Evolutionary conservation across 768 basidiomycete species (phyloP), one percentile per base, ranked within the genome.

Genomic region (Mycena rosella): DNA sequence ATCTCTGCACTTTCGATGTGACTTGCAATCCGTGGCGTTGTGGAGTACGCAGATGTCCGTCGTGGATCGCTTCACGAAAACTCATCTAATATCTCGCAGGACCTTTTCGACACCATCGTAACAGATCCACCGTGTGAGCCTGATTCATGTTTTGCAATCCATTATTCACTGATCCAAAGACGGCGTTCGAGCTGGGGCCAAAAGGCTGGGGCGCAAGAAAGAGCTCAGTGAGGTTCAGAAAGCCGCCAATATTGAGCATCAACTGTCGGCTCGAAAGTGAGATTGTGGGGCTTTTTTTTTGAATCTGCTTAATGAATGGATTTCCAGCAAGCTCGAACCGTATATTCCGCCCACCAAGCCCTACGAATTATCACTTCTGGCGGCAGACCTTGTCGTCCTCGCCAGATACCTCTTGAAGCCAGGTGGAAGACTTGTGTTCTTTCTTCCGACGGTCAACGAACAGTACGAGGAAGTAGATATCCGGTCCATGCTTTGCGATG

Each of bases 291-390:
- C 48, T n/a, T 45, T 24, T 44, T 26, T 32, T 6, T n/a, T 2
- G 3, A 34, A 45, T 51, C n/a, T 10, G 20, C 27, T 70, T 1
- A 10, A 13, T 47, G 48, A 26, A 24, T 36, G 26, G n/a, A 18
- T 18, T 52, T 32, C 36, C 66, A 86, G 88, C 52, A 85, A 86
- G 44, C 87, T 88, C 69, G 84, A 89, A 66, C 89, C 91, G 4
- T 98, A 96, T 75, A 84, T 96, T 15, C 96, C 96, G 0, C 96
- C 96, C 0, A 96, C 91, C 20, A 91, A 89, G 70, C 96, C 96
- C 1, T 99, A 98, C 79, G 96, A 98, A 70, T 86, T 99, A 44
- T 93, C 94, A 2, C 86, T 90, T 58, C 87, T 99, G 44, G 91
- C 91, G 11, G 71, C 83, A 17, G 96, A 98, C 75, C 89, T 99